Conservation (phyloP, 805 yeast species). For the Lipomyces chichibuensis region DNA sequence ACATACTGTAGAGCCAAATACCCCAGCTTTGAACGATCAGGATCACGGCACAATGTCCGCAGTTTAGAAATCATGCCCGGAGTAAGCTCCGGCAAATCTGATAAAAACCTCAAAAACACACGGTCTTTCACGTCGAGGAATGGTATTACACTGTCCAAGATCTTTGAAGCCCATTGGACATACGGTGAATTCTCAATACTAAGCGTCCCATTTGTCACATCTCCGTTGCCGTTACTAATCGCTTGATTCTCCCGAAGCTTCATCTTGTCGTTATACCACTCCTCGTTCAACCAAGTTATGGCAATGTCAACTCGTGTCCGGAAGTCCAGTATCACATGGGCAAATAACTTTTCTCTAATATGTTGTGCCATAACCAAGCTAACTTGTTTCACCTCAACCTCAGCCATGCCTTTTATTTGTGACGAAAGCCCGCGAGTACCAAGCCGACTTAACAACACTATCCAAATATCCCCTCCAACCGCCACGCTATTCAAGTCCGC, state of each 20-base stretch:
- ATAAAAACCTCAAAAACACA: conserved; percentile 75
- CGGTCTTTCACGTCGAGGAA: conserved; percentile 82
- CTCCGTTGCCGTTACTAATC: conserved; percentile 35
- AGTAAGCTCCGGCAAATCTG: conserved; percentile 82
- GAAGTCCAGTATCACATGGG: conserved; percentile 73
- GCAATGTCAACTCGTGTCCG: conserved; percentile 71
- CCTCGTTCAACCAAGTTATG: conserved; percentile 93
- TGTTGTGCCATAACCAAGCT: conserved; percentile 54
- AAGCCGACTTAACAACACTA: conserved; percentile 69
- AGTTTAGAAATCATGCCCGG: conserved; percentile 64
- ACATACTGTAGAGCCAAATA: conserved; percentile 71
- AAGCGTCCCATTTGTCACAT: conserved; percentile 29
- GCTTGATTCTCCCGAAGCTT: neutral
- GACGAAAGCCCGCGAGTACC: conserved; percentile 59
- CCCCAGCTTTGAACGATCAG: conserved; percentile 78
- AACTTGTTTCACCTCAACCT: conserved; percentile 17
- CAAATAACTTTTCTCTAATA: conserved; percentile 70
- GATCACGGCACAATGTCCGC: conserved; percentile 79
- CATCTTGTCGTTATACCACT: conserved; percentile 74
- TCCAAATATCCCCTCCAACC: conserved; percentile 76
- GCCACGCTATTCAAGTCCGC: conserved; percentile 49
- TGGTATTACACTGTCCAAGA: conserved; percentile 79
- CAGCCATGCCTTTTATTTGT: conserved; percentile 11
- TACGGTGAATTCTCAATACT: conserved; percentile 47
- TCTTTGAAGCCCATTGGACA: conserved; percentile 66